Evolutionary conservation across 768 basidiomycete genomes (phyloP).

Genomic region (Panus rudis): DNA sequence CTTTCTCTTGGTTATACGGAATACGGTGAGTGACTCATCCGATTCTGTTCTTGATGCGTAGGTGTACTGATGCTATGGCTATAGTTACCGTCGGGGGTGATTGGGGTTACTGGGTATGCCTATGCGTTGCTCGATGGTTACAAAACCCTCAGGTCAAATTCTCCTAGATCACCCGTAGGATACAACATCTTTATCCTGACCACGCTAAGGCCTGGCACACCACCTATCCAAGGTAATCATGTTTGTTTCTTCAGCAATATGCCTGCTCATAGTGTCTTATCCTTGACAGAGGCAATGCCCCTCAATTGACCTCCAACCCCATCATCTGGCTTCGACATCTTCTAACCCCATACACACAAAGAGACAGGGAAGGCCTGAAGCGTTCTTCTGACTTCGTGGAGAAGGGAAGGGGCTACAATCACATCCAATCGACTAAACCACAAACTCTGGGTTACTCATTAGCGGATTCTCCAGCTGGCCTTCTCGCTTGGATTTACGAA

Average conservation of each 20-base stretch:
- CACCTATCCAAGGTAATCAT: slow-evolving; percentile 5
- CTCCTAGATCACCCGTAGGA: slow-evolving; percentile 27
- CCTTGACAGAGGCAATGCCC: slow-evolving; percentile 11
- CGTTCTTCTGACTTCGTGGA: background rate
- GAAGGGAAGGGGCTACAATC: slow-evolving; percentile 21
- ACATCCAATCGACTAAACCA: slow-evolving; percentile 24
- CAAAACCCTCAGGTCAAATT: too few relatives aligned
- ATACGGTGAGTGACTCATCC: slow-evolving; percentile 14
- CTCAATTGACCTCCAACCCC: slow-evolving; percentile 16
- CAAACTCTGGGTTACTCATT: slow-evolving; percentile 41
- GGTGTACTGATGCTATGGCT: background rate
- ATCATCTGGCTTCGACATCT: background rate
- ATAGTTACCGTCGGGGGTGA: slow-evolving; percentile 26
- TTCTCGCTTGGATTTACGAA: slow-evolving; percentile 32
- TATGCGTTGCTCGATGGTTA: background rate
- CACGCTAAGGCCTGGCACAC: slow-evolving; percentile 19
- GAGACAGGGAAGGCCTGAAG: background rate
- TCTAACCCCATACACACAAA: background rate
- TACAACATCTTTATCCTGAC: slow-evolving; percentile 24
- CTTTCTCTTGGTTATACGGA: slow-evolving; percentile 19
- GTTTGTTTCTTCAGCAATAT: background rate
- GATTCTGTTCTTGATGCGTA: background rate
- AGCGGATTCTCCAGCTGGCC: slow-evolving; percentile 49
- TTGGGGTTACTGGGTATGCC: slow-evolving; percentile 34
- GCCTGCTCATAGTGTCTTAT: background rate